phyloP scores from a whole-genome alignment of 1,284 basidiomycete species.

The Phellopilus nigrolimitatus region DNA sequence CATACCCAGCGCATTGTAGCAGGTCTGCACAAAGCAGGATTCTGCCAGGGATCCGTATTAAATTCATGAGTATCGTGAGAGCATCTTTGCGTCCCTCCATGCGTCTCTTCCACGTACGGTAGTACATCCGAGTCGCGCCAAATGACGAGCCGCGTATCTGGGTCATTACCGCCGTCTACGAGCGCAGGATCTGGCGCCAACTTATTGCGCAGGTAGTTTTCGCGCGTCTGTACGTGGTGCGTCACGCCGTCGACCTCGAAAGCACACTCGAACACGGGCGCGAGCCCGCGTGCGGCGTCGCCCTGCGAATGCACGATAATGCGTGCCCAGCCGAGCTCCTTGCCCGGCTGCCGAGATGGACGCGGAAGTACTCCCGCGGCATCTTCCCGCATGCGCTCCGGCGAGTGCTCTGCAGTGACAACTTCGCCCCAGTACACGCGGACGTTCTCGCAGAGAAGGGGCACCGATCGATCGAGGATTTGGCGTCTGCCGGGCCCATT shows the following conservation, averaged over 20 bases:
- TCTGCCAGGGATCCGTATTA: conserved; percentile 56
- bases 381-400: conserved; percentile 55
- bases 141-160: conserved; percentile 57
- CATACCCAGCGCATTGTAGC: conserved; percentile 36
- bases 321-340: conserved; percentile 63
- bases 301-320: conserved; percentile 69
- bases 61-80: conserved; percentile 65
- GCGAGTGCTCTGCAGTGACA: conserved; percentile 45
- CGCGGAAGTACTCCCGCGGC: conserved; percentile 43
- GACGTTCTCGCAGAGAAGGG: conserved; percentile 50
- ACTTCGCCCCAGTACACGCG: conserved; percentile 69
- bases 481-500: conserved; percentile 41
- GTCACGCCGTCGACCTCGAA: conserved; percentile 64
- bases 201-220: conserved; percentile 64
- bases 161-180: conserved; percentile 31
- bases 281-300: conserved; percentile 38
- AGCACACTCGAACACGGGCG: conserved; percentile 71
- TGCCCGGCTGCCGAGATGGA: conserved; percentile 31
- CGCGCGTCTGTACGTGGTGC: conserved; percentile 72
- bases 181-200: conserved; percentile 50
- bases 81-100: conserved; percentile 38
- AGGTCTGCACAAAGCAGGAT: conserved; percentile 46
- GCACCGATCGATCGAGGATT: conserved; percentile 42
- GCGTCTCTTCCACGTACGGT: conserved; percentile 41
- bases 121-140: conserved; percentile 68